A percentile compares a stretch with the other conserved stretches of the same genome.
These are phyloP conservation scores for Leccinum barrowsii DNA, from an alignment of 768 basidiomycete genomes.

Conservation along the genomic window DNA sequence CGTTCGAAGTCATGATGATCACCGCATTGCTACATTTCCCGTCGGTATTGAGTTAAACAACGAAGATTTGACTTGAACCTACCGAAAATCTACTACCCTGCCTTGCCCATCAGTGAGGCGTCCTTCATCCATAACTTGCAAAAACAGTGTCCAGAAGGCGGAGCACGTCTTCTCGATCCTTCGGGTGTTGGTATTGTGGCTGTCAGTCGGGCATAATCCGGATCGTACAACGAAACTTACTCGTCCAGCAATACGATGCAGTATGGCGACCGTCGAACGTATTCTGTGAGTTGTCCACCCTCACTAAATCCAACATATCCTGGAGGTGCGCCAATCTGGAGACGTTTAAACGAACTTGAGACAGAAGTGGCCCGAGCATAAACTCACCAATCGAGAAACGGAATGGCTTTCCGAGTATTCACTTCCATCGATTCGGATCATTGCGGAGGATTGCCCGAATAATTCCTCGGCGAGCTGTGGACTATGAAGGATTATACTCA, in stretches of 20 bases:
- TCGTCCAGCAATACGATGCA: constrained; percentile 30
- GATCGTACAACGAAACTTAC: neutral
- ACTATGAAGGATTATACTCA: neutral
- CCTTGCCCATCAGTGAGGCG: constrained; percentile 38
- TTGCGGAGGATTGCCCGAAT: constrained; percentile 40
- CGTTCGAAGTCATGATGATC: too few relatives aligned
- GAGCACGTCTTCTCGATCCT: constrained; percentile 42
- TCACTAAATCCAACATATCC: constrained; percentile 45
- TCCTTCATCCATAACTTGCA: constrained; percentile 48
- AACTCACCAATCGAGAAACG: constrained; percentile 34
- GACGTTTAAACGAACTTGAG: too few relatives aligned
- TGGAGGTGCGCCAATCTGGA: constrained; percentile 30
- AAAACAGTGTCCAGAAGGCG: constrained; percentile 41
- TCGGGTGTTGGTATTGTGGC: too few relatives aligned
- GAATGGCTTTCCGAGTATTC: constrained; percentile 44
- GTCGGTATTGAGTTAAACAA: too few relatives aligned
- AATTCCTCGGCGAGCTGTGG: constrained; percentile 39
- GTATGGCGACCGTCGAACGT: constrained; percentile 40
- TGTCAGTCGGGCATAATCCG: too few relatives aligned
- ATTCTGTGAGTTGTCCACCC: constrained; percentile 42
- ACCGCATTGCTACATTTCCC: too few relatives aligned
- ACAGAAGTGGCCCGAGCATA: too few relatives aligned
- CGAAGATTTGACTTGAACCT: neutral
- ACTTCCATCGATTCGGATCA: constrained; percentile 45
- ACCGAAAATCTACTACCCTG: constrained; percentile 10